Conservation (phyloP, 805 yeast species). For the Teunomyces panamensis region DNA sequence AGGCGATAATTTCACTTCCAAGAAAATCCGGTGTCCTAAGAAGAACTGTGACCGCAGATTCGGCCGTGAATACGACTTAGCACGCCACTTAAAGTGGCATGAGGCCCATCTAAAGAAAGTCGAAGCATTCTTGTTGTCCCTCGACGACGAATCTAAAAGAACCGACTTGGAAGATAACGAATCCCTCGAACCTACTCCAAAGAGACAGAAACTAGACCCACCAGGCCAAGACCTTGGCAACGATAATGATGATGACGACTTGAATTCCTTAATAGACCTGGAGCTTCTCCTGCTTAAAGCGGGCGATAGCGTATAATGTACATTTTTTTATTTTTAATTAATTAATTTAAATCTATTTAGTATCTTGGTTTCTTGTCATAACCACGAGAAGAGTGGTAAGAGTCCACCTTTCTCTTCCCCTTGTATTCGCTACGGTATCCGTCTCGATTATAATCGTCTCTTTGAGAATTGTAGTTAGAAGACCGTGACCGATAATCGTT, state of each 20-base stretch:
- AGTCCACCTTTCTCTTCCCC: constrained; percentile 4
- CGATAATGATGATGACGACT: constrained; percentile 15
- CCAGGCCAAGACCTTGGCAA: not conserved
- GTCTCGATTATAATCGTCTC: constrained; percentile 6
- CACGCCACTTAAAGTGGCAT: constrained; percentile 56
- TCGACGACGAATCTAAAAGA: constrained; percentile 14
- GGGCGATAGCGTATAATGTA: constrained; percentile 11
- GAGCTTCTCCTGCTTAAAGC: constrained; percentile 20
- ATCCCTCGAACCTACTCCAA: not conserved
- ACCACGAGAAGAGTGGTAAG: constrained; percentile 4
- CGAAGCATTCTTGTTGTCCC: constrained; percentile 25
- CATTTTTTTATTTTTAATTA: not conserved
- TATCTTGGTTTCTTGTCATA: constrained; percentile 32
- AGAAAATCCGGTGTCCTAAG: constrained; percentile 45
- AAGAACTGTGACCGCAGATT: constrained; percentile 53
- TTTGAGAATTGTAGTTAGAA: not conserved
- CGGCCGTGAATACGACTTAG: constrained; percentile 45
- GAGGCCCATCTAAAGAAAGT: constrained; percentile 29
- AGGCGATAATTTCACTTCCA: constrained; percentile 32
- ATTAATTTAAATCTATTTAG: constrained; percentile 7
- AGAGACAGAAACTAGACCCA: not conserved
- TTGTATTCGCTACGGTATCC: constrained; percentile 1
- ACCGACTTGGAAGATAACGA: not conserved
- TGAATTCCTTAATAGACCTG: constrained; percentile 22
- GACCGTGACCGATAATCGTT: constrained; percentile 3